phyloP scores from a whole-genome alignment of 1,139 yeast species.

The Taiozyma onychis region DNA sequence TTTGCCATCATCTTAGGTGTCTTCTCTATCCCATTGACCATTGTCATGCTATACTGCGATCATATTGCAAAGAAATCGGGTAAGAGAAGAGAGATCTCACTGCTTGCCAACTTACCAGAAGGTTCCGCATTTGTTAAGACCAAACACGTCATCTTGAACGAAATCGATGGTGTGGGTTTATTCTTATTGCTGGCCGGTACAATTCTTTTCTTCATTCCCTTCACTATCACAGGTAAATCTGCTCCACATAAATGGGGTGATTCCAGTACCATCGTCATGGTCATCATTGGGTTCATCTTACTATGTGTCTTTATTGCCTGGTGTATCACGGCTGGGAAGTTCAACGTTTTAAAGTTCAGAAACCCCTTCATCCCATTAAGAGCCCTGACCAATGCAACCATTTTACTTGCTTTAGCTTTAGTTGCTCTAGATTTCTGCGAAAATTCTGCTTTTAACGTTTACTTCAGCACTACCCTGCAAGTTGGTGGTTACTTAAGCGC shows the following conservation, averaged over 20 bases:
- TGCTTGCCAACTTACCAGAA: conserved; percentile 15
- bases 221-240: conserved; percentile 27
- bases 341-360: conserved; percentile 9
- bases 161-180: conserved; percentile 32
- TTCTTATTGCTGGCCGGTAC: conserved; percentile 30
- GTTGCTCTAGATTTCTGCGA: conserved; percentile 23
- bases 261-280: conserved; percentile 23
- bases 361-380: conserved; percentile 23
- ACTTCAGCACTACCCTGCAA: conserved; percentile 25
- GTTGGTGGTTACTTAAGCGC: conserved; percentile 25
- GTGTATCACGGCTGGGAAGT: conserved; percentile 15
- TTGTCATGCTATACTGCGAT: conserved; percentile 26
- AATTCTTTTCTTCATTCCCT: conserved; percentile 31
- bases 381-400: conserved; percentile 18
- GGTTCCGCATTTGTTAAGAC: conserved; percentile 7
- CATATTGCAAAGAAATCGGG: conserved; percentile 22
- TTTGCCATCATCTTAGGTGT: conserved; percentile 33
- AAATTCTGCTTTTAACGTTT: conserved; percentile 25
- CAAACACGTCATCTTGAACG: conserved; percentile 19
- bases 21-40: conserved; percentile 28
- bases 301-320: conserved; percentile 19
- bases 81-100: conserved; percentile 8
- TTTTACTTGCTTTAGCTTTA: conserved; percentile 17
- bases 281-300: conserved; percentile 21
- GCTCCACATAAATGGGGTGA: conserved; percentile 24